Percentiles rank a stretch among this genome's conserved stretches.
phyloP scores from a whole-genome alignment of 1,139 yeast species.

The Nakaseomyces sp. region DNA sequence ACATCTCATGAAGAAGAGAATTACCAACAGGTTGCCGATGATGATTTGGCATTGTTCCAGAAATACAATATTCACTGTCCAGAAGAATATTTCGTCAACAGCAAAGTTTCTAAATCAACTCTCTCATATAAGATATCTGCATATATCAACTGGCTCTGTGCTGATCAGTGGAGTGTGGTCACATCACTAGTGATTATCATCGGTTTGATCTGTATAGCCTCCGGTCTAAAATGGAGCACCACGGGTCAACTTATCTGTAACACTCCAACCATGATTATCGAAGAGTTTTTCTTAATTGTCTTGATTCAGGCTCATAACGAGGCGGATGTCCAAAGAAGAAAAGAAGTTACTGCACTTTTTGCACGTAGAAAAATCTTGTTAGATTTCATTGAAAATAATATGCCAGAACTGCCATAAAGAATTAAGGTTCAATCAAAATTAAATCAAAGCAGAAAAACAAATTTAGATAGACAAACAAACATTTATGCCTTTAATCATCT shows the following conservation, averaged over 20 bases:
- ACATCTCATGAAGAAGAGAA: conserved; percentile 28
- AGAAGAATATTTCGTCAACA: conserved; percentile 15
- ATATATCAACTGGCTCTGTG: conserved; percentile 22
- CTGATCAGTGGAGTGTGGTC: conserved; percentile 28
- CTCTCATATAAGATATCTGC: conserved; percentile 23
- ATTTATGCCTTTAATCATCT: too few species aligned
- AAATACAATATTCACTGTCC: conserved; percentile 20
- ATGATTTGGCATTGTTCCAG: conserved; percentile 22
- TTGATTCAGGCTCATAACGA: conserved; percentile 33
- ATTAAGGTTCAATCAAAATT: background rate
- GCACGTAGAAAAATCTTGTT: conserved; percentile 20
- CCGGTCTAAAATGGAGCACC: conserved; percentile 31
- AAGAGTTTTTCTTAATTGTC: conserved; percentile 33
- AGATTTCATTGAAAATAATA: conserved; percentile 3
- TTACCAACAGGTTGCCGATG: conserved; percentile 22
- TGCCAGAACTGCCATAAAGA: background rate
- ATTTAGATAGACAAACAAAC: too few species aligned
- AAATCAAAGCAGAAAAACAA: too few species aligned
- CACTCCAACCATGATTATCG: conserved; percentile 37
- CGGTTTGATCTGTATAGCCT: conserved; percentile 28
- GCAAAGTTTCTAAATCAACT: conserved; percentile 10
- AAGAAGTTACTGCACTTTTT: conserved; percentile 20
- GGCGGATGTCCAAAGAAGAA: conserved; percentile 26
- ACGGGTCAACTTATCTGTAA: conserved; percentile 34
- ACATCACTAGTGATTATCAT: conserved; percentile 25